Evolutionary conservation across 331 rosid genomes (phyloP).

Genomic region (Dryas integrifolia): DNA sequence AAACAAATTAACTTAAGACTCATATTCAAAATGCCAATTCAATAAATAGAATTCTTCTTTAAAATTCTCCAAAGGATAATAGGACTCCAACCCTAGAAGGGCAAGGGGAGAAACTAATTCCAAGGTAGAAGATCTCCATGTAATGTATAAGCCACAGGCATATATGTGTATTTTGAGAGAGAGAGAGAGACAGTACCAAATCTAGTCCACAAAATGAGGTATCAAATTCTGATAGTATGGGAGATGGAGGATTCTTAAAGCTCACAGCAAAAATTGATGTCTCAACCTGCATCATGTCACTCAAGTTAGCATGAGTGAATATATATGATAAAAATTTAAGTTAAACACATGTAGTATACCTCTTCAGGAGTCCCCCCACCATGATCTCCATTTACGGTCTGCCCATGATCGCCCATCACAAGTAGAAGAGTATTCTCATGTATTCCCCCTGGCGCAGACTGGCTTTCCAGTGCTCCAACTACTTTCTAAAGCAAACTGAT

Average conservation of each 20-base stretch:
- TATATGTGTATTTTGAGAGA: constrained; percentile 6
- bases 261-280: constrained; percentile 85
- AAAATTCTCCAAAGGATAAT: constrained; percentile 15
- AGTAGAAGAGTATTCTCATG: constrained; percentile 90
- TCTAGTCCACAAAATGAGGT: constrained; percentile 53
- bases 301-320: constrained; percentile 27
- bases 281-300: constrained; percentile 62
- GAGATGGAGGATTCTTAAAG: constrained; percentile 55
- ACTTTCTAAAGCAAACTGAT: constrained; percentile 63
- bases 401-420: constrained; percentile 99
- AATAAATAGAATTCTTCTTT: constrained; percentile 10
- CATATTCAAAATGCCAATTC: not conserved
- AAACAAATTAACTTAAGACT: constrained; percentile 16
- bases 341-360: constrained; percentile 35
- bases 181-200: constrained; percentile 54
- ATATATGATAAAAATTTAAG: not conserved
- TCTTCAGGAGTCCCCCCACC: constrained; percentile 98
- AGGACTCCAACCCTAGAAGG: not conserved
- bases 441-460: constrained; percentile 70
- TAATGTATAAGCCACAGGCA: constrained; percentile 15
- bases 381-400: constrained; percentile 94
- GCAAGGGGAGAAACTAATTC: constrained; percentile 4
- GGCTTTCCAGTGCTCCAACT: constrained; percentile 63
- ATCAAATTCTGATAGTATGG: constrained; percentile 48
- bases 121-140: not conserved